These are phyloP conservation scores for Leccinum huronense DNA, from an alignment of 1,284 basidiomycete species.

Conservation along the genomic window DNA sequence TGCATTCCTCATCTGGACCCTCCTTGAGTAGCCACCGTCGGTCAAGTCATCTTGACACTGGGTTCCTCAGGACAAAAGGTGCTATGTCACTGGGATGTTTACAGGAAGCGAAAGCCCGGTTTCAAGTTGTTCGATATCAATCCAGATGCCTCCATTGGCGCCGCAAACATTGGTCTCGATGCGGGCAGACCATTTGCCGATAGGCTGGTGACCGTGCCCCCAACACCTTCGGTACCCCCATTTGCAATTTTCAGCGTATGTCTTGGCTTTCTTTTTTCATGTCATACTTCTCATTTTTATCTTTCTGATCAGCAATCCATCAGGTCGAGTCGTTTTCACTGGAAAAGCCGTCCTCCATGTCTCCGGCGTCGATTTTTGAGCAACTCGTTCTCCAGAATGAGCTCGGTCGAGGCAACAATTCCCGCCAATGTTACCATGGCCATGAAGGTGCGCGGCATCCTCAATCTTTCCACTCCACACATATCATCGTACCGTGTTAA, in stretches of 20 bases:
- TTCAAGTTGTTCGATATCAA: conserved; percentile 67
- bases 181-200: conserved; percentile 56
- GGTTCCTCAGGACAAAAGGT: conserved; percentile 62
- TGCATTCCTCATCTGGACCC: conserved; percentile 21
- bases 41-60: conserved; percentile 63
- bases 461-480: conserved; percentile 4
- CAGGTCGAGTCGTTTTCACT: conserved; percentile 89
- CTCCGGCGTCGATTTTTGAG: conserved; percentile 90
- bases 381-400: conserved; percentile 91
- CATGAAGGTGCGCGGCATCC: conserved; percentile 76
- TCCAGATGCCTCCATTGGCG: conserved; percentile 46
- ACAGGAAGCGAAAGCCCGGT: conserved; percentile 58
- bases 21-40: conserved; percentile 45
- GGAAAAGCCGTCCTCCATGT: conserved; percentile 94
- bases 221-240: conserved; percentile 62
- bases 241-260: conserved; percentile 95
- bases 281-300: conserved; percentile 7
- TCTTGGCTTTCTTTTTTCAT: conserved; percentile 20
- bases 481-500: conserved; percentile 9
- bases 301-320: conserved; percentile 71
- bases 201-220: conserved; percentile 44
- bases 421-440: conserved; percentile 97
- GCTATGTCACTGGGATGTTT: conserved; percentile 59
- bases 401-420: conserved; percentile 92
- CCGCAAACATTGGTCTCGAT: conserved; percentile 66